phyloP scores from a whole-genome alignment of 2,329 filamentous ascomycete species.

The Xylariales sp. region DNA sequence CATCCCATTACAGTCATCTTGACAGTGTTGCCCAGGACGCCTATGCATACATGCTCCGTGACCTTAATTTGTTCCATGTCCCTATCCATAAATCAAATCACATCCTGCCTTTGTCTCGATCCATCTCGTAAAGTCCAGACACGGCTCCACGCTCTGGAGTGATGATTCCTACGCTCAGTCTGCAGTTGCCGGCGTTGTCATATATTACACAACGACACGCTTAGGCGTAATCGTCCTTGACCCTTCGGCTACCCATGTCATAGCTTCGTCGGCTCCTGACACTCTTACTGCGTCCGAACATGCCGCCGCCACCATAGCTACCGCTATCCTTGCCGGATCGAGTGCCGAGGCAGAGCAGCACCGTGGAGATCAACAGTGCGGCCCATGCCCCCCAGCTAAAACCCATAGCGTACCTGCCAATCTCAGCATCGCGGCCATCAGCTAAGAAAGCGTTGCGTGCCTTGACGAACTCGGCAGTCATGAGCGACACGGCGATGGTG shows the following conservation, averaged over 20 bases:
- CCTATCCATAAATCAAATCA: too few relatives aligned
- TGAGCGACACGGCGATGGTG: conserved; percentile 61
- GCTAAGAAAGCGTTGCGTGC: conserved; percentile 62
- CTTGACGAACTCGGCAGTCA: conserved; percentile 67
- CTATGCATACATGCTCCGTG: too few relatives aligned
- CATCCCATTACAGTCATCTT: conserved; percentile 1
- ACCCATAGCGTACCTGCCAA: conserved; percentile 67
- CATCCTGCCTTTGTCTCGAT: too few relatives aligned
- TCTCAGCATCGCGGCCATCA: conserved; percentile 48
- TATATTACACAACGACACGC: too few relatives aligned
- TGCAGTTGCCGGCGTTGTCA: too few relatives aligned
- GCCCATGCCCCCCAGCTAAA: conserved; percentile 73
- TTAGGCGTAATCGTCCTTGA: conserved; percentile 67
- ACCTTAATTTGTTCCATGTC: too few relatives aligned
- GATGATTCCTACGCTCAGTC: too few relatives aligned
- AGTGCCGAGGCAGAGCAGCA: conserved; percentile 64
- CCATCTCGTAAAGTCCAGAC: too few relatives aligned
- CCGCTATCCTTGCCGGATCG: conserved; percentile 39
- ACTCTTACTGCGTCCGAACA: conserved; percentile 44
- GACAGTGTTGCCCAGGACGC: too few relatives aligned
- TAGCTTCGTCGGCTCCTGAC: conserved; percentile 51
- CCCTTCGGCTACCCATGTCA: conserved; percentile 51
- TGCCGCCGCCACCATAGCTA: conserved; percentile 34
- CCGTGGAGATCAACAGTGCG: conserved; percentile 58
- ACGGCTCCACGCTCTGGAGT: too few relatives aligned